A percentile compares a stretch with the other conserved stretches of the same genome.
These are phyloP conservation scores for Boletus tomentosulus DNA, from an alignment of 768 basidiomycete species.

Conservation along the genomic window DNA sequence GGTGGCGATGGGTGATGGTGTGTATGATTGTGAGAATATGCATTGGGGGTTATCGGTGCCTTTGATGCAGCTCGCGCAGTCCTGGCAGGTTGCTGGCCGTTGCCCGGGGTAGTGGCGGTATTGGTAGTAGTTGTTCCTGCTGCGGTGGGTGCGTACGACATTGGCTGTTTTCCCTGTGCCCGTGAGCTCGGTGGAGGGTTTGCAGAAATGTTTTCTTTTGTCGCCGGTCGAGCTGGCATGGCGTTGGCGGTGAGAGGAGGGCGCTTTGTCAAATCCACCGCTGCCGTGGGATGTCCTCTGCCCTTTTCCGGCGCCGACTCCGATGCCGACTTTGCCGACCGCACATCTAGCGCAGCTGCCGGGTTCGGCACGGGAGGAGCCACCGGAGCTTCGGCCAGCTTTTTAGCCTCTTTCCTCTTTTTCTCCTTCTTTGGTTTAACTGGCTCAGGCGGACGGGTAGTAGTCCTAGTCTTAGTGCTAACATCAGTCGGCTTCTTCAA, in stretches of 20 bases:
- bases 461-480: conserved; percentile 29
- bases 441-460: conserved; percentile 21
- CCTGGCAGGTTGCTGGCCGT: conserved; percentile 32
- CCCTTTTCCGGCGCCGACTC: conserved; percentile 32
- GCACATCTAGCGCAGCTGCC: conserved; percentile 19
- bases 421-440: conserved; percentile 35
- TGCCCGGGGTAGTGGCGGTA: conserved; percentile 34
- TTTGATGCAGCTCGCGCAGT: conserved; percentile 53
- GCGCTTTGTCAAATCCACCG: conserved; percentile 35
- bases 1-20: conserved; percentile 52
- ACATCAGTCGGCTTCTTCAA: conserved; percentile 11
- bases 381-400: conserved; percentile 23
- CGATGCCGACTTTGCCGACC: conserved; percentile 30
- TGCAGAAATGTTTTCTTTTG: conserved; percentile 34
- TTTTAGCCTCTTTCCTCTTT: conserved; percentile 38
- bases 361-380: conserved; percentile 26
- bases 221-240: conserved; percentile 40
- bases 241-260: conserved; percentile 38
- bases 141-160: conserved; percentile 53
- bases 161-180: conserved; percentile 90
- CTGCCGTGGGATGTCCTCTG: conserved; percentile 29
- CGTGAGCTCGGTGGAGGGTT: conserved; percentile 67
- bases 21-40: conserved; percentile 45
- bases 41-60: conserved; percentile 50
- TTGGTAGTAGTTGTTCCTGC: conserved; percentile 24